Percentiles rank a stretch among this genome's conserved stretches.
These are phyloP conservation scores for Tetraselmis chui DNA, from an alignment of 139 green algal species.

Conservation along the genomic window DNA sequence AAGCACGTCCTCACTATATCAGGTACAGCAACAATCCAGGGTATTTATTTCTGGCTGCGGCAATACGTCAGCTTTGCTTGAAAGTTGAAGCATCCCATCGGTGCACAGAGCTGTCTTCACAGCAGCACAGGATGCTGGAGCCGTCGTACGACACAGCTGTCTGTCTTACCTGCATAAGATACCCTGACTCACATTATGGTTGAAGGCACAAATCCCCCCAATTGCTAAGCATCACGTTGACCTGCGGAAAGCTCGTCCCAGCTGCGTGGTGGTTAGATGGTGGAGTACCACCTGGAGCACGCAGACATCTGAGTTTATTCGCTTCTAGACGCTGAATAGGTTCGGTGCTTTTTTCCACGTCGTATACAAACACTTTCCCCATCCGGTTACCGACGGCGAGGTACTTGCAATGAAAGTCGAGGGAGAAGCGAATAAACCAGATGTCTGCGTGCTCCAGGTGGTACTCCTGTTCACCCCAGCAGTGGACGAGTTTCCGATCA, in stretches of 20 bases:
- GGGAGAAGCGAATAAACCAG: slow-evolving; percentile 69
- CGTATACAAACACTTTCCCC: slow-evolving; percentile 40
- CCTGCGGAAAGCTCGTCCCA: too few species aligned
- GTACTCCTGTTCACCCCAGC: slow-evolving; percentile 58
- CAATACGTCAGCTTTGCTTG: too few species aligned
- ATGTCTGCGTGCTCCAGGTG: slow-evolving; percentile 32
- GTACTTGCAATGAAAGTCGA: slow-evolving; percentile 28
- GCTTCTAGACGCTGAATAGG: not conserved
- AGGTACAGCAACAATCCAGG: too few species aligned
- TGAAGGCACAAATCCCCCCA: too few species aligned
- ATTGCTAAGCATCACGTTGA: too few species aligned
- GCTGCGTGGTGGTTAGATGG: not conserved
- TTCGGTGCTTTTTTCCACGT: slow-evolving; percentile 19
- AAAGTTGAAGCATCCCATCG: slow-evolving; percentile 53
- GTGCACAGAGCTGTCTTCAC: slow-evolving; percentile 55
- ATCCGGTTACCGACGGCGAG: slow-evolving; percentile 52
- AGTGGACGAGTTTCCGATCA: too few species aligned
- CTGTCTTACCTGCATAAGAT: slow-evolving; percentile 54
- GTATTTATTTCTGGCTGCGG: too few species aligned
- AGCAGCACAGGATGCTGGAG: slow-evolving; percentile 38
- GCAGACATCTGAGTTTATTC: not conserved
- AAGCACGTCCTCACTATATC: too few species aligned
- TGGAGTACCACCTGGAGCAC: not conserved
- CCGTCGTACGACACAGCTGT: slow-evolving; percentile 60
- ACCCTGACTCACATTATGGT: too few species aligned